phyloP scores from a whole-genome alignment of 1,139 yeast species.

The Arxiozyma slooffiae region DNA sequence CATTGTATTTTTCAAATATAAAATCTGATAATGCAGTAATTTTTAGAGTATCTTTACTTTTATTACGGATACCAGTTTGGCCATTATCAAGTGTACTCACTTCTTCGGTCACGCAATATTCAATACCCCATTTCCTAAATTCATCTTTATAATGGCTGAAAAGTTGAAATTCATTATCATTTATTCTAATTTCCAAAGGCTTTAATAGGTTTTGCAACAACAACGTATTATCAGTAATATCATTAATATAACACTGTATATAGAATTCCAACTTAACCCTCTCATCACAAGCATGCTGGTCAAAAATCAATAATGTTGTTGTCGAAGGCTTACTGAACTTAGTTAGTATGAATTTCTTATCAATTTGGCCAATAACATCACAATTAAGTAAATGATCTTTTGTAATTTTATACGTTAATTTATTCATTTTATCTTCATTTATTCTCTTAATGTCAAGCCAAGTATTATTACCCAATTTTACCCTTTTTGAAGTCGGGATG shows the following conservation, averaged over 20 bases:
- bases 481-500: neutral
- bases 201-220: conserved; percentile 5
- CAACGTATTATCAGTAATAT: conserved; percentile 9
- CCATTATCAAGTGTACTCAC: neutral
- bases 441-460: conserved; percentile 9
- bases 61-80: neutral
- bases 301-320: conserved; percentile 38
- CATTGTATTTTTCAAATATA: conserved; percentile 29
- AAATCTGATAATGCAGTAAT: conserved; percentile 38
- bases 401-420: conserved; percentile 8
- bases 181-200: conserved; percentile 18
- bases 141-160: conserved; percentile 30
- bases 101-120: conserved; percentile 15
- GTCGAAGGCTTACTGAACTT: conserved; percentile 7
- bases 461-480: neutral
- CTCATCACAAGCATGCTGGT: conserved; percentile 79
- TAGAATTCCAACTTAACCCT: conserved; percentile 47
- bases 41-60: conserved; percentile 1
- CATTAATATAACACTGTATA: conserved; percentile 26
- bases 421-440: neutral
- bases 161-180: conserved; percentile 29
- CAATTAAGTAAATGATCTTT: conserved; percentile 17
- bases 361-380: conserved; percentile 44
- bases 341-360: conserved; percentile 47
- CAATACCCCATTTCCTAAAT: conserved; percentile 41